These are phyloP conservation scores for Phoma sp. DNA, from an alignment of 2,329 filamentous ascomycete genomes.

Conservation along the genomic window DNA sequence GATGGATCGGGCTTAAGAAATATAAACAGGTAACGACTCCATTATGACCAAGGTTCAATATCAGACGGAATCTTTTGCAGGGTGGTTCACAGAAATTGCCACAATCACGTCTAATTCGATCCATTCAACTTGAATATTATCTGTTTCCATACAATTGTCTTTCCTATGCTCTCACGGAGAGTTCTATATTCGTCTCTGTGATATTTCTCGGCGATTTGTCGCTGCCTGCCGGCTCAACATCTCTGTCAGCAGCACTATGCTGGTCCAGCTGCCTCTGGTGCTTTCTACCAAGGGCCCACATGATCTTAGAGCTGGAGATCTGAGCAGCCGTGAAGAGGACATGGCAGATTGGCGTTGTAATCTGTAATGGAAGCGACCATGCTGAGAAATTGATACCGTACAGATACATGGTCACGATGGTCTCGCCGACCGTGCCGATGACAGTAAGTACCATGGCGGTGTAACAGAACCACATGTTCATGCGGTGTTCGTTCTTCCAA, in stretches of 20 bases:
- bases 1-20: too few species aligned
- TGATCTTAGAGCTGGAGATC: not conserved
- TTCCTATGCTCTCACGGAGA: too few species aligned
- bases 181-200: not conserved
- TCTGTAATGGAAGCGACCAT: not conserved
- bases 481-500: not conserved
- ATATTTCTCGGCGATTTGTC: too few species aligned
- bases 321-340: not conserved
- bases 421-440: not conserved
- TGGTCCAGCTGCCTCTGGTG: not conserved
- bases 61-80: too few species aligned
- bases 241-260: not conserved
- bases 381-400: not conserved
- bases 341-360: not conserved
- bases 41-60: too few species aligned
- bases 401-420: not conserved
- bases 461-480: slow-evolving; percentile 5
- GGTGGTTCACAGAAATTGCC: too few species aligned
- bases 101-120: too few species aligned
- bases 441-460: not conserved
- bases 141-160: too few species aligned
- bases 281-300: not conserved
- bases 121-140: too few species aligned
- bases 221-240: not conserved
- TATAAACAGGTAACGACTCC: too few species aligned